phyloP scores from a whole-genome alignment of 2,329 filamentous ascomycete species.

The Raffaelea albimanens region DNA sequence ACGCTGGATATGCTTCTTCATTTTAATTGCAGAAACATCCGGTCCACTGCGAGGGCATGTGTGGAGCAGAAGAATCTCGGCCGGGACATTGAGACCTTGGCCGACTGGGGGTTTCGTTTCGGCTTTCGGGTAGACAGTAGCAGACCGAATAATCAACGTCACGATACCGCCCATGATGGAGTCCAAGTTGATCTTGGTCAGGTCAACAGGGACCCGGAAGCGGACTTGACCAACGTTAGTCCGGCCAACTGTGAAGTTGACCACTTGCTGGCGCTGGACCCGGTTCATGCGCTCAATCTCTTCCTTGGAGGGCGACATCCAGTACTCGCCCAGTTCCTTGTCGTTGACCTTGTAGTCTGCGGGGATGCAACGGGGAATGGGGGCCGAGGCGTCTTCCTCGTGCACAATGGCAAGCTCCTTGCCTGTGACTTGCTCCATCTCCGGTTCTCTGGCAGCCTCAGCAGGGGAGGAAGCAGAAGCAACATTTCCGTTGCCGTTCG shows the following conservation, averaged over 20 bases:
- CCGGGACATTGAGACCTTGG: conserved; percentile 85
- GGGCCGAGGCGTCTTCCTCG: conserved; percentile 49
- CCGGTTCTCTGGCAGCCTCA: conserved; percentile 21
- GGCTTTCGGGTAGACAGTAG: conserved; percentile 76
- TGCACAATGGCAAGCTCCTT: conserved; percentile 73
- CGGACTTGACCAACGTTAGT: conserved; percentile 70
- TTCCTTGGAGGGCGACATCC: conserved; percentile 68
- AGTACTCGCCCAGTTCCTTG: conserved; percentile 58
- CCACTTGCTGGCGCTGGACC: conserved; percentile 65
- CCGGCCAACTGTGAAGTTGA: conserved; percentile 73
- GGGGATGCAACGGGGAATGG: conserved; percentile 16
- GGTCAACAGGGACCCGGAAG: conserved; percentile 75
- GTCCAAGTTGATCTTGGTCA: conserved; percentile 70
- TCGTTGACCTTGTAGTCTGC: conserved; percentile 22
- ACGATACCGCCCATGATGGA: conserved; percentile 72
- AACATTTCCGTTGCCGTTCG: conserved; percentile 20
- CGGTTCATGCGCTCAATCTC: conserved; percentile 73
- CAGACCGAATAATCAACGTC: conserved; percentile 63
- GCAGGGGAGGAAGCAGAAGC: background rate
- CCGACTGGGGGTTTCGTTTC: conserved; percentile 74
- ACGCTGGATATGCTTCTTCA: conserved; percentile 66
- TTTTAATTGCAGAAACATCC: conserved; percentile 40
- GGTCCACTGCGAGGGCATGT: conserved; percentile 77
- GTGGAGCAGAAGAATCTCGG: conserved; percentile 79
- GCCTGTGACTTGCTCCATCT: conserved; percentile 63